A percentile compares a stretch with the other conserved stretches of the same genome.
Conservation (phyloP, 2,329 filamentous ascomycete genomes). For the Aspergillus uvarum region DNA sequence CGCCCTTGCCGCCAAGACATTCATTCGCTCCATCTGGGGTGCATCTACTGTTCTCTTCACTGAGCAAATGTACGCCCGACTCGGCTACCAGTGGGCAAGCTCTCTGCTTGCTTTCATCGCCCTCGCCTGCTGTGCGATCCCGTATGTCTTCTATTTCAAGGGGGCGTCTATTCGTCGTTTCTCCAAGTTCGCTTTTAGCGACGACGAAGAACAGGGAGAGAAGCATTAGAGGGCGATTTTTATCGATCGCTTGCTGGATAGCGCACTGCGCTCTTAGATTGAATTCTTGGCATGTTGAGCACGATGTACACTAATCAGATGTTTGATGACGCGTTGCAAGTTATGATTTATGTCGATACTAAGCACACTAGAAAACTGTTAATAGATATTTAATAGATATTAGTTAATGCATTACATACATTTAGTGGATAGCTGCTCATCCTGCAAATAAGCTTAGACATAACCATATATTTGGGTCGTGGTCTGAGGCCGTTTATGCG, state of each 20-base stretch:
- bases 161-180: slow-evolving; percentile 68
- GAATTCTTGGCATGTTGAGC: too few species aligned
- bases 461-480: too few species aligned
- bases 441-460: too few species aligned
- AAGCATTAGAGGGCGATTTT: slow-evolving; percentile 1
- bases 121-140: slow-evolving; percentile 76
- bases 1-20: slow-evolving; percentile 79
- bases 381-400: too few species aligned
- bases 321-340: not conserved
- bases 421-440: not conserved
- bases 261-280: not conserved
- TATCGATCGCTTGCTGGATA: not conserved
- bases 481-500: too few species aligned
- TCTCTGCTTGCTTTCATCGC: slow-evolving; percentile 70
- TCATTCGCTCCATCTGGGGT: slow-evolving; percentile 76
- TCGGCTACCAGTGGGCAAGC: slow-evolving; percentile 75
- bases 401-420: not conserved
- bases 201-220: slow-evolving; percentile 50
- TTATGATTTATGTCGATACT: not conserved
- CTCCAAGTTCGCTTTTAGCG: slow-evolving; percentile 70
- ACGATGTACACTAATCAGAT: not conserved
- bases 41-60: slow-evolving; percentile 77
- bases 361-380: not conserved
- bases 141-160: slow-evolving; percentile 77
- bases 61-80: slow-evolving; percentile 71